Evolutionary conservation across 2,329 filamentous ascomycete species (phyloP).

Genomic region (Elsinoe arachidis): DNA sequence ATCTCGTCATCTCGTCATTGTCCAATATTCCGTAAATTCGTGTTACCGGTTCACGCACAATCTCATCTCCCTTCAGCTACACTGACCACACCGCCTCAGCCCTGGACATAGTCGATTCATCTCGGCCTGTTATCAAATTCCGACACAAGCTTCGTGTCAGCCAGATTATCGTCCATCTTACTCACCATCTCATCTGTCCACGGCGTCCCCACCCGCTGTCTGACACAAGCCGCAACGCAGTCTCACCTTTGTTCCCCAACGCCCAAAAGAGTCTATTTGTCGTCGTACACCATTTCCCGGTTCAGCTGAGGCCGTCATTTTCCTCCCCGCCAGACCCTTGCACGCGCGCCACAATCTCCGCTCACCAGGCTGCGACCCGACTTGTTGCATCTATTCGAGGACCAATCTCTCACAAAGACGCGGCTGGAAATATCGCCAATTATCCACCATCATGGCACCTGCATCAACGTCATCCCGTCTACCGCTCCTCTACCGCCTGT

Average conservation of each 20-base stretch:
- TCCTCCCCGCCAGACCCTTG: neutral
- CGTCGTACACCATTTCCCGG: neutral
- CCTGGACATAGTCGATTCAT: neutral
- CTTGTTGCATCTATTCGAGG: constrained; percentile 1
- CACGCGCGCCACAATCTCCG: constrained; percentile 13
- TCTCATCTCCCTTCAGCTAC: neutral
- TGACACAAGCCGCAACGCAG: constrained; percentile 10
- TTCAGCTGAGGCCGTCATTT: constrained; percentile 13
- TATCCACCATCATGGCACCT: constrained; percentile 11
- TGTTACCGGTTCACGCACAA: constrained; percentile 1
- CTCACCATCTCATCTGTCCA: neutral
- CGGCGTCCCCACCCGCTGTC: neutral
- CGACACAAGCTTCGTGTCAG: constrained; percentile 7
- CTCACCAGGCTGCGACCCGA: constrained; percentile 13
- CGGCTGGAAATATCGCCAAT: neutral
- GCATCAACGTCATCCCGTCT: constrained; percentile 38
- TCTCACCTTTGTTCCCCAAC: constrained; percentile 7
- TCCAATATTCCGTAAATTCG: neutral
- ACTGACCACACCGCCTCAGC: neutral
- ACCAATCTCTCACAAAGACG: neutral
- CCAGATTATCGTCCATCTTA: neutral
- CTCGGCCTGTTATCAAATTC: neutral
- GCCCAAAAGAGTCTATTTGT: neutral
- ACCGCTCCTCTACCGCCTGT: constrained; percentile 56
- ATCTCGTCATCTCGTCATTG: neutral